Percentiles rank a stretch among this genome's conserved stretches.
phyloP scores from a whole-genome alignment of 768 basidiomycete genomes.

The Tricholoma saponaceum region DNA sequence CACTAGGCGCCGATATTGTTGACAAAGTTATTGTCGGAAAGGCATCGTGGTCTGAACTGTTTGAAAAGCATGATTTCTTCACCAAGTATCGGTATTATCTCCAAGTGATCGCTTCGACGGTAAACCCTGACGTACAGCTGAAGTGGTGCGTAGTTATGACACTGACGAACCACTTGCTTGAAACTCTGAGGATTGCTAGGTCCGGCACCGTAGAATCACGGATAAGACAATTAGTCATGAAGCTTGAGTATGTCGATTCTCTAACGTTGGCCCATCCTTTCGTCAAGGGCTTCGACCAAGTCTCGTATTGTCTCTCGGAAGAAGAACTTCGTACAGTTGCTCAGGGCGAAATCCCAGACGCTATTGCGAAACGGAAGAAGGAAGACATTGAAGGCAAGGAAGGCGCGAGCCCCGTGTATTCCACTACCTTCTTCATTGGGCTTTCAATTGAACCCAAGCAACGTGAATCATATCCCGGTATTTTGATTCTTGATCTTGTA shows the following conservation, averaged over 20 bases:
- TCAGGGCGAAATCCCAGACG: conserved; percentile 79
- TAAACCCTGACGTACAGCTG: conserved; percentile 75
- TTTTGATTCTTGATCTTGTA: conserved; percentile 6
- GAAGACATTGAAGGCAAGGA: conserved; percentile 77
- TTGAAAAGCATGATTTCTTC: conserved; percentile 95
- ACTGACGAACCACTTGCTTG: background rate
- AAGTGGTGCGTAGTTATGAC: conserved; percentile 68
- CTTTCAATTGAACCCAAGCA: conserved; percentile 88
- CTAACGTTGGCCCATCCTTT: conserved; percentile 92
- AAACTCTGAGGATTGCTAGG: conserved; percentile 23
- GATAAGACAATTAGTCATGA: conserved; percentile 94
- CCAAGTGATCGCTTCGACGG: conserved; percentile 91
- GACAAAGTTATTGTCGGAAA: conserved; percentile 85
- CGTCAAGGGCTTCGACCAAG: conserved; percentile 89
- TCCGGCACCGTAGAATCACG: conserved; percentile 98
- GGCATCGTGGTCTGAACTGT: conserved; percentile 90
- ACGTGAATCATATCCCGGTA: conserved; percentile 46
- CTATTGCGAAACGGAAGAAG: conserved; percentile 66
- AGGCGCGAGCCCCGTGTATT: conserved; percentile 75
- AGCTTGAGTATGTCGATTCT: conserved; percentile 93
- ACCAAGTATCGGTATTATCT: conserved; percentile 95
- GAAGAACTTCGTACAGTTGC: conserved; percentile 88
- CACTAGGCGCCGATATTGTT: conserved; percentile 85
- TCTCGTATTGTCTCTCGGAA: conserved; percentile 76
- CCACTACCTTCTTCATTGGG: conserved; percentile 98